phyloP scores from a whole-genome alignment of 352 stramenopile genomes.

The Globisporangium yorkense region DNA sequence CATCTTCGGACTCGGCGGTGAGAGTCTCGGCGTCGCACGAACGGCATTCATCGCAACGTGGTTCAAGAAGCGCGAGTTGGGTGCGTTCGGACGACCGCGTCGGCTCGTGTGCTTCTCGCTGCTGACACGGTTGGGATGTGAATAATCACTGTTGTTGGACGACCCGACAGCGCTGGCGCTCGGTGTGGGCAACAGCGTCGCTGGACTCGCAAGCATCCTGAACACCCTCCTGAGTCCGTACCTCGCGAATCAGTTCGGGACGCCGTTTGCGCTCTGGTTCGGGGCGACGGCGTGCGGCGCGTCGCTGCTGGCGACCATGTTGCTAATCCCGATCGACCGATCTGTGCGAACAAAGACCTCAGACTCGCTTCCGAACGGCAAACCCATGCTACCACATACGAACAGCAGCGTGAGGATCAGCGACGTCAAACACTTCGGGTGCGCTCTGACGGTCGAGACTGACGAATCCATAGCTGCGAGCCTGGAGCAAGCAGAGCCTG shows the following conservation, averaged over 20 bases:
- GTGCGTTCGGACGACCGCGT: constrained; percentile 9
- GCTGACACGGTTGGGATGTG: neutral
- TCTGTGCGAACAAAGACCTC: constrained; percentile 9
- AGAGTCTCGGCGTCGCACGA: constrained; percentile 70
- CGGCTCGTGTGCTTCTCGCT: neutral
- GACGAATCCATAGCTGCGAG: neutral
- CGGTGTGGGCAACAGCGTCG: constrained; percentile 67
- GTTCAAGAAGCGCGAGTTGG: constrained; percentile 77
- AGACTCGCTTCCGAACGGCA: constrained; percentile 33
- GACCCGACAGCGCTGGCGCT: constrained; percentile 58
- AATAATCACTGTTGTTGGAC: neutral
- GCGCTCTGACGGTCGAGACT: neutral
- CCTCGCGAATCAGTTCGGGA: constrained; percentile 48
- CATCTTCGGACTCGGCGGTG: constrained; percentile 85
- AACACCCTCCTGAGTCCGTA: constrained; percentile 71
- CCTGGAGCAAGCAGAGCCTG: neutral
- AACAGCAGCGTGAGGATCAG: constrained; percentile 19
- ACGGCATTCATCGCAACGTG: constrained; percentile 71
- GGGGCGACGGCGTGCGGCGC: constrained; percentile 38
- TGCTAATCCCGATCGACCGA: constrained; percentile 54
- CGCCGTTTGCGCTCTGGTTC: constrained; percentile 65
- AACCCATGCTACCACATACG: constrained; percentile 4
- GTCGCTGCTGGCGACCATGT: constrained; percentile 34
- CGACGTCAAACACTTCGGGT: constrained; percentile 44
- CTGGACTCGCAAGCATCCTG: constrained; percentile 62